Evolutionary conservation across 148 eudicot species (phyloP), one percentile per base, ranked within the genome.

Genomic region (Talinum fruticosum): DNA sequence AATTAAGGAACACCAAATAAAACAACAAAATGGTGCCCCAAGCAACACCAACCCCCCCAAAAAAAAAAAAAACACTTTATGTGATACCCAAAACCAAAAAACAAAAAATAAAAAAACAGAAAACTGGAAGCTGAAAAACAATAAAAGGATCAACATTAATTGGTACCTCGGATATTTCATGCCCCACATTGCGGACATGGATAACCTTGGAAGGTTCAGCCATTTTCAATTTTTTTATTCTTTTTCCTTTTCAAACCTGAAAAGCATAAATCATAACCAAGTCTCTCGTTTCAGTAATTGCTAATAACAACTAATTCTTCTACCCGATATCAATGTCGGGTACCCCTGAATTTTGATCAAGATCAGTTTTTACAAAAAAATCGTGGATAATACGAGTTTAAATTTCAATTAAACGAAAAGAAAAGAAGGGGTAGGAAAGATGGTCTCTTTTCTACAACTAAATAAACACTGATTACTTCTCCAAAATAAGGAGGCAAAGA

Each of bases 171-270:
- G 83, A 75, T 69, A 80, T 80, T 80, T 80, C 83, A 80, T 80
- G 83, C n/a, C 83, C 83, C 45, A 80, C 83, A 80, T 80, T 80
- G 23, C 79, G 79, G 1, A 80, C 75, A 75, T 80, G 83, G 30
- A 80, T 80, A 26, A 80, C 82, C 71, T 80, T 80, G n/a, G 83
- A 80, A 35, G 83, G 79, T 14, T 80, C 83, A 41, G 79, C 47
- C 83, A 80, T 80, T 33, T 57, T 24, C 64, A 10, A n/a, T 59
- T 23, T 6, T 59, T 59, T 24, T 59, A 0, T 23, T 18, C 6
- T 69, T 69, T 37, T 36, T 29, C 57, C 45, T 23, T 28, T 26
- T 16, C 44, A 1, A 75, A 70, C 79, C 79, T 70, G 72, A 19
- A 67, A 53, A 72, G 5, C 5, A 73, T 24, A 38, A n/a, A 71